Evolutionary conservation across 805 yeast species (phyloP).

Genomic region (Starmerella scarabaei): DNA sequence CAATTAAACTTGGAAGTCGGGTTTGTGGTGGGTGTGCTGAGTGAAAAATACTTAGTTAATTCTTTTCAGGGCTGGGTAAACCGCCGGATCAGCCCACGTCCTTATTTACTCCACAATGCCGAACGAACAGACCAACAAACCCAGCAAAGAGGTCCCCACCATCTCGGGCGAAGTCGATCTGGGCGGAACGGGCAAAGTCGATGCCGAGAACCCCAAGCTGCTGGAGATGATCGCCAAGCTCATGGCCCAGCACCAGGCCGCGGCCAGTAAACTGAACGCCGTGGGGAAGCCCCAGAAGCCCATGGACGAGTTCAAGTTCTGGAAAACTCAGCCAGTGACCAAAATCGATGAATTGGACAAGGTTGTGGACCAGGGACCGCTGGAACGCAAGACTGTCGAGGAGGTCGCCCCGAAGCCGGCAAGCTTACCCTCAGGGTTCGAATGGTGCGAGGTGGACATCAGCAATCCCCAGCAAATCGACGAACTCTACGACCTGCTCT

Average conservation of each 20-base stretch:
- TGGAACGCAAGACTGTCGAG: conserved; percentile 42
- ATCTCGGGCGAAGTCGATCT: too few species aligned
- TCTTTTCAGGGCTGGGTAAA: conserved; percentile 13
- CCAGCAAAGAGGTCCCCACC: too few species aligned
- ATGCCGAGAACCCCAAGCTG: conserved; percentile 8
- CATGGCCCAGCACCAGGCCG: conserved; percentile 9
- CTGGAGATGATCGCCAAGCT: conserved; percentile 17
- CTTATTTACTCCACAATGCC: too few species aligned
- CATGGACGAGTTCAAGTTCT: conserved; percentile 85
- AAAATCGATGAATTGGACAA: conserved; percentile 56
- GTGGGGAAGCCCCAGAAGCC: conserved; percentile 23
- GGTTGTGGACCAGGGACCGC: conserved; percentile 44
- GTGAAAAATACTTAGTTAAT: conserved; percentile 4
- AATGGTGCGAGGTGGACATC: conserved; percentile 74
- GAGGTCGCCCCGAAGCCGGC: conserved; percentile 62
- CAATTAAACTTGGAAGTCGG: not conserved
- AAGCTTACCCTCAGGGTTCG: conserved; percentile 64
- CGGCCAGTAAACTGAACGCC: not conserved
- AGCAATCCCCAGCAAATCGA: conserved; percentile 42
- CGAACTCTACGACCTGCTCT: conserved; percentile 67
- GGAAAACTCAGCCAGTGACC: conserved; percentile 96
- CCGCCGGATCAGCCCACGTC: too few species aligned
- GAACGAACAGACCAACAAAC: too few species aligned
- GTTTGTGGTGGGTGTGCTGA: too few species aligned
- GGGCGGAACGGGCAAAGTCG: too few species aligned